Base-by-base conservation (phyloP, 495 filamentous ascomycete genomes). In the Talaromyces borbonicus region DNA sequence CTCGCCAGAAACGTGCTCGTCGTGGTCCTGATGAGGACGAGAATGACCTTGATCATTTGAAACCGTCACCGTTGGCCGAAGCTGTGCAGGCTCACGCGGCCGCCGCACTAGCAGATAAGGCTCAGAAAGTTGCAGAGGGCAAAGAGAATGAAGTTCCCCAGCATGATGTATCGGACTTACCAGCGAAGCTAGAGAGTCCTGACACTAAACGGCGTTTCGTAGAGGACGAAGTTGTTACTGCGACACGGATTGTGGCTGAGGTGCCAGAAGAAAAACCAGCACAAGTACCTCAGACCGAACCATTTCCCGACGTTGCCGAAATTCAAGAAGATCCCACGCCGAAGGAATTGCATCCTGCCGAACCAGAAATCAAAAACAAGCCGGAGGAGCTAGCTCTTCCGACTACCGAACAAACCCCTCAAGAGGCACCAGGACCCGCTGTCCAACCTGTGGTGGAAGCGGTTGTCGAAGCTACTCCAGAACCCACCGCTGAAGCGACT, bases 1-100 rank as follows among this genome's bases (percentile, higher is more conserved):
- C 82, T 38, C 79, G 87, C 15, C 67, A 81, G 52, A 95, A 93
- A 74, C 76, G 85, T 58, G 75, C 77, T 55, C 75, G 81, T 42
- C 76, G 72, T 20, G 71, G 57, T 41, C 69, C 64, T 16, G 73
- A 69, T 18, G 78, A 80, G 55, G 79, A 74, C 29, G 78, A 87
- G 54, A 71, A 79, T 24, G 80, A 88, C 9, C 81, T 82, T 15
- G 68, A 73, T 38, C 88, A 87, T 60, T 85, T 84, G 32, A 72
- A 73, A 15, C 73, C 80, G n/a, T 68, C 67, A 11, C 58, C 67
- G 24, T 40, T 72, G 47, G 51, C 64, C 4, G 74, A 80, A 47
- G 56, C 61, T 4, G 49, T 52, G 24, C 66, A 71, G 16, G 60
- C 56, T 14, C 62, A 68, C 44, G 46, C 61, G 15, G 50, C 63